Evolutionary conservation across 2,329 filamentous ascomycete genomes (phyloP), one percentile per base, ranked within the genome.

Genomic region (Fonsecaea pedrosoi): DNA sequence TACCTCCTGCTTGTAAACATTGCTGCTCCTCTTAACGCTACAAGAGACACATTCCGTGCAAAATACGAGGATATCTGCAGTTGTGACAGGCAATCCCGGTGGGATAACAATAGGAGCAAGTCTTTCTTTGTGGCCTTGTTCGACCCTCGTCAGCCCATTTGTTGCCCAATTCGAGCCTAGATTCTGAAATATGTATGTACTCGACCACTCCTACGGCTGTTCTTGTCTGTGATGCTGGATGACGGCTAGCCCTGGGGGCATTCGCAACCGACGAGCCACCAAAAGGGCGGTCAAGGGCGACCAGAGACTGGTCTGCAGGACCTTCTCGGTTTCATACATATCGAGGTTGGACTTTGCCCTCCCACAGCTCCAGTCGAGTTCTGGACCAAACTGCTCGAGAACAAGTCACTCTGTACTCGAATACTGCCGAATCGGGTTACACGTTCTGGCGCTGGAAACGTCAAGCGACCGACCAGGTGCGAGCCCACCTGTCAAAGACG

Each of bases 331-430:
- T 61, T 38, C 59, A 18, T 40, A 48, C 59, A 61, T 61, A 40
- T 54, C 59, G 34, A 40, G 34, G 34, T 54, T 54, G 42, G 45
- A 12, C 59, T 53, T 38, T 40, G 59, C 34, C 34, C 59, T 61
- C 40, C n/a, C 59, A 54, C 45, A 61, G 48, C 59, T 32, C 54
- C 59, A 34, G 45, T 53, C 45, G 32, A 4, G 40, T 48, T 50
- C 38, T 18, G 13, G 57, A 60, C 40, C 40, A 50, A 45, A 50
- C 40, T 8, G 40, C 21, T 60, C 40, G 57, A 60, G 59, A 54
- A 53, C 59, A 61, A 61, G 45, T 53, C 59, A 61, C 42, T 35
- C n/a, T 48, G 25, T 48, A 48, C 40, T 40, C 59, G 18, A 61
- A 61, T 34, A 30, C 45, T 18, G 45, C 32, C 45, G 10, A 54